Evolutionary conservation across 176 grass and related monocot species (phyloP), one percentile per base, ranked within the genome.

Genomic region (Musa acuminata): DNA sequence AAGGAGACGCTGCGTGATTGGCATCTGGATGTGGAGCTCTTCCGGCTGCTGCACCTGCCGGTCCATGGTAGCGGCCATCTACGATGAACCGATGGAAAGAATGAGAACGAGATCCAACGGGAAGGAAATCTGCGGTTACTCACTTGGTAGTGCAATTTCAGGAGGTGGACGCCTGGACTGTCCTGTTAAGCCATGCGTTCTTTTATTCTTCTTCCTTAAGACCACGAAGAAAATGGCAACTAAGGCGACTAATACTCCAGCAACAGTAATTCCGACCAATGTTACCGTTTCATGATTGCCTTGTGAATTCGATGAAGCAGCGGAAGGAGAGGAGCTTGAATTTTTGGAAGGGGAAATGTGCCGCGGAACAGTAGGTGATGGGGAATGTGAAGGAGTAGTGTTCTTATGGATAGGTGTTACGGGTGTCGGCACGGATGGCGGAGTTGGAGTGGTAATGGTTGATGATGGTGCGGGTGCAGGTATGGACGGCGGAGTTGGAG

Each of bases 251-350:
- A 82, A n/a, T 71, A 88, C 53, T 51, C 83, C 80, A 8, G 80
- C 65, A 16, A 83, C 51, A 71, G 89, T 73, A 9, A 88, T 23
- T 5, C 80, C 89, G 19, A 92, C 70, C 21, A 85, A 21, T 67
- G 67, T 29, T n/a, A 67, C 80, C 6, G 13, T 67, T 59, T 64
- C 71, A 25, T 79, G 5, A 75, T 25, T 69, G 50, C 10, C 49
- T 60, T 60, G 3, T 8, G 57, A n/a, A 19, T 60, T 55, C 16
- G 16, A 60, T 19, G 8, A 20, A n/a, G 17, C 8, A 16, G 19
- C 43, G 6, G 64, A 82, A 55, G 14, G 7, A 17, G 43, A 51
- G 22, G 24, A 5, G 14, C 24, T 68, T 65, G 75, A 26, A 77
- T 12, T 13, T 52, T 52, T 52, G 11, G 49, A 13, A 23, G 43